Base-by-base conservation (phyloP, 441 rosid species). In the Gossypium schwendimanii region DNA sequence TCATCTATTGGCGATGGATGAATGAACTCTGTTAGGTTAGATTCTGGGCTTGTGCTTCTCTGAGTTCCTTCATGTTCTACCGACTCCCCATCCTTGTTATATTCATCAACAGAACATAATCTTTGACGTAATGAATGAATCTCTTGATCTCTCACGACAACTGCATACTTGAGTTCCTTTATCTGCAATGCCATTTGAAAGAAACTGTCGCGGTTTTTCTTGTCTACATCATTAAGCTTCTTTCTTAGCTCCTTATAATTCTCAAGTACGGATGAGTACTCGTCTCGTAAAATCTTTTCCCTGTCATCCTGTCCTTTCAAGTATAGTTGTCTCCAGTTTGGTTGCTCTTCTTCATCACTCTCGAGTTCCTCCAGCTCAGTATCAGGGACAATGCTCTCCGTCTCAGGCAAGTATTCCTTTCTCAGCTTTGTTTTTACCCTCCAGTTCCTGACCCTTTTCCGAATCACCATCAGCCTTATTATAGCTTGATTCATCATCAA, bases 111-210 rank as follows among this genome's bases (percentile, higher is more conserved):
- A 62, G 63, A 60, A 53, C 70, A 74, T 0, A 70, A 64, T 76
- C 86, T 83, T 24, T 65, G 76, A 9, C 83, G 81, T 58, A 90
- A 76, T 44, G 84, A 69, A 26, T 76, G 82, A 70, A 90, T 85
- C 75, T 84, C 93, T 57, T 80, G 85, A 44, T 90, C 96, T 78
- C 84, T 90, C 18, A 52, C 33, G 39, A 85, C 81, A 28, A 87
- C 75, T 63, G 82, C 89, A 72, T 78, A 80, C 86, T 91, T 86
- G 74, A 94, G 60, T 60, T 89, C 95, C 75, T 91, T 84, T 54
- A 91, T 83, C 82, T 90, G 97, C 84, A 89, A 71, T n/a, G 97
- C 88, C 77, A 91, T 69, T 68, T 91, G 92, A 44, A 86, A 87
- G 76, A 89, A 88, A 5, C 88, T 91, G 28, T 89, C 91, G 1